phyloP scores from a whole-genome alignment of 768 basidiomycete genomes.

The Boletus patriciae region DNA sequence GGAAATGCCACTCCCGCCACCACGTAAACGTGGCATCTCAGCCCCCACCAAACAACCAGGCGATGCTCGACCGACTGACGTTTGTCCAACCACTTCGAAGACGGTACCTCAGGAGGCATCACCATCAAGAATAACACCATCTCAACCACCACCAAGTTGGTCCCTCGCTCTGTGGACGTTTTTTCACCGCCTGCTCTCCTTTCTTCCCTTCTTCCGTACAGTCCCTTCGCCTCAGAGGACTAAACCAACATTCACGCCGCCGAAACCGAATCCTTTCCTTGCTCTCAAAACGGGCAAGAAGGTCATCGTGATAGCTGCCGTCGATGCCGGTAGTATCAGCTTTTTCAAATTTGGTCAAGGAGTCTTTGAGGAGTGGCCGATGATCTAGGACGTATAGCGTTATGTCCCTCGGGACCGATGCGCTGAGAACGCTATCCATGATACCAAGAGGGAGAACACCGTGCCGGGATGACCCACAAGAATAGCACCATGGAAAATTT shows the following conservation, averaged over 20 bases:
- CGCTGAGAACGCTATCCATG: neutral
- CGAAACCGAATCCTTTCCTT: conserved; percentile 70
- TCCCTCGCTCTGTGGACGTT: neutral
- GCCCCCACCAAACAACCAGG: conserved; percentile 2
- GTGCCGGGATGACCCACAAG: too few species aligned
- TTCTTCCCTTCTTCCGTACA: conserved; percentile 5
- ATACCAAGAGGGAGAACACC: neutral
- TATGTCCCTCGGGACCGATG: neutral
- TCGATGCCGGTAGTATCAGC: conserved; percentile 83
- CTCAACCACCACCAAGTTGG: neutral
- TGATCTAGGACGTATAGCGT: conserved; percentile 35
- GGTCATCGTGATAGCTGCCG: conserved; percentile 79
- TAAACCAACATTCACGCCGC: conserved; percentile 30
- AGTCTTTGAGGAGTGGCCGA: conserved; percentile 81
- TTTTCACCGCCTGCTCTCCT: conserved; percentile 5
- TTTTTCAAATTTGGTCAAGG: conserved; percentile 89
- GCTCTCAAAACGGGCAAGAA: conserved; percentile 83
- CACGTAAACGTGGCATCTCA: conserved; percentile 39
- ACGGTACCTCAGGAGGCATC: conserved; percentile 4
- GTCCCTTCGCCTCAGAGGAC: conserved; percentile 17
- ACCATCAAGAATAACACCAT: neutral
- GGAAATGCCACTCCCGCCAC: conserved; percentile 57
- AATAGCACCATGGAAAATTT: neutral
- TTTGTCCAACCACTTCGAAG: conserved; percentile 4
- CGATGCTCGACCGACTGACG: neutral